A percentile compares a stretch with the other conserved stretches of the same genome.
phyloP scores from a whole-genome alignment of 2,329 filamentous ascomycete species.

The Podosphaera aphanis region DNA sequence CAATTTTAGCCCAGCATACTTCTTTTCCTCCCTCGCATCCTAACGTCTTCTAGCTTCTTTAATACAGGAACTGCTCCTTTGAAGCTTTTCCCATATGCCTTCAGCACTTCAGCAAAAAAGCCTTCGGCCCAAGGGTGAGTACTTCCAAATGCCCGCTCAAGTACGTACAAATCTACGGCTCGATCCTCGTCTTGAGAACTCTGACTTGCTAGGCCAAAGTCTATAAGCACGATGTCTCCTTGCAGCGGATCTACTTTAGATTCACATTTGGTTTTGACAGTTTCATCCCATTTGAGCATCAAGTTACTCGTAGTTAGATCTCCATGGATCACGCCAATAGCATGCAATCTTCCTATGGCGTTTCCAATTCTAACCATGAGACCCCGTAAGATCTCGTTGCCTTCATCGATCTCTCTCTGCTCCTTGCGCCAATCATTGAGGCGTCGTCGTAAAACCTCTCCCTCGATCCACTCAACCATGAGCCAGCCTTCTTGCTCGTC shows the following conservation, averaged over 20 bases:
- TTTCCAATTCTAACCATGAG: conserved; percentile 49
- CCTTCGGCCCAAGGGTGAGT: conserved; percentile 73
- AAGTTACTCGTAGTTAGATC: conserved; percentile 95
- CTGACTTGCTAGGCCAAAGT: conserved; percentile 76
- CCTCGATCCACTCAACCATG: conserved; percentile 67
- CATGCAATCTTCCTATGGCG: conserved; percentile 56
- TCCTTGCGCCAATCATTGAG: conserved; percentile 44
- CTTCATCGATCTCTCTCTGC: conserved; percentile 16
- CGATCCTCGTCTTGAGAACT: conserved; percentile 71
- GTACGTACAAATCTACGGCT: conserved; percentile 85
- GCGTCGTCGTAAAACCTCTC: conserved; percentile 42
- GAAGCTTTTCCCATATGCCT: conserved; percentile 49
- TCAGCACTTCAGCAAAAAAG: conserved; percentile 50
- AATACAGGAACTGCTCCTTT: conserved; percentile 54
- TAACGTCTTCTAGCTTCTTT: conserved; percentile 70
- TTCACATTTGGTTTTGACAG: conserved; percentile 4
- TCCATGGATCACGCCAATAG: conserved; percentile 71
- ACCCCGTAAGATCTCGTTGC: conserved; percentile 25
- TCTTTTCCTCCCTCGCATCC: conserved; percentile 81
- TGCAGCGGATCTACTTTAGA: conserved; percentile 20
- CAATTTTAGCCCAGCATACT: conserved; percentile 64
- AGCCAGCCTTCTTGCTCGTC: conserved; percentile 45
- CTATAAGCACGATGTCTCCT: conserved; percentile 73
- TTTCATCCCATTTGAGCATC: conserved; percentile 36
- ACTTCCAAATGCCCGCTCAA: conserved; percentile 83